Evolutionary conservation across 2,329 filamentous ascomycete species (phyloP), one percentile per base, ranked within the genome.

Genomic region (Bipolaris zeicola): DNA sequence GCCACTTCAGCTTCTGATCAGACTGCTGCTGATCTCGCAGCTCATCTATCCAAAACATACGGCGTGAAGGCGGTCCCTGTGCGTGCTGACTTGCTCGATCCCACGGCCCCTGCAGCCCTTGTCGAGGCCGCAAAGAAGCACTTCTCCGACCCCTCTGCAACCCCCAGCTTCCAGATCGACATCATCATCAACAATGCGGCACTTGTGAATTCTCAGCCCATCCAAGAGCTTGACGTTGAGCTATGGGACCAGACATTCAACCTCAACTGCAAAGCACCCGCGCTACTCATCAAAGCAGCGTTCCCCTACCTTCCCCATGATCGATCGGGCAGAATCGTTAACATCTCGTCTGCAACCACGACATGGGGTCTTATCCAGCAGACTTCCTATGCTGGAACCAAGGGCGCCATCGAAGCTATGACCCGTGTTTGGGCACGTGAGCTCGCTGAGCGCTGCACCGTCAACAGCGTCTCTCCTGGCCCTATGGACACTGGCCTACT

Each of bases 191-290:
- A 55, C 48, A 55, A 55, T 10, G 53, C 53, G 18, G 53, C 53
- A 4, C 34, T 55, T 10, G 53, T 55, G 6, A 55, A 55, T 8
- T 42, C 53, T 18, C 53, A 55, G 28, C 53, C 53, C 7, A 55
- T 55, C 36, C 36, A 55, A 33, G 53, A 55, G 18, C 53, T 55
- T 11, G 47, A 55, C n/a, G 28, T 51, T 13, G 48, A 51, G 6
- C 42, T 55, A 3, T 55, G 53, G 53, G 53, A 55, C 34, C 53
- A 55, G 6, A 55, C 53, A 5, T 55, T 55, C 42, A 55, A 55
- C 20, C 22, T 55, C 13, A 55, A 55, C 6, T 55, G 53, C 42
- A 55, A 55, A 36, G 53, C 53, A 3, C 53, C 53, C n/a, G 53
- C 53, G 5, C 48, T 55, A 13, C 53, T 55, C 0, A 55, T 55